Base-by-base conservation (phyloP, 2,329 filamentous ascomycete species). In the Diplodia corticola region DNA sequence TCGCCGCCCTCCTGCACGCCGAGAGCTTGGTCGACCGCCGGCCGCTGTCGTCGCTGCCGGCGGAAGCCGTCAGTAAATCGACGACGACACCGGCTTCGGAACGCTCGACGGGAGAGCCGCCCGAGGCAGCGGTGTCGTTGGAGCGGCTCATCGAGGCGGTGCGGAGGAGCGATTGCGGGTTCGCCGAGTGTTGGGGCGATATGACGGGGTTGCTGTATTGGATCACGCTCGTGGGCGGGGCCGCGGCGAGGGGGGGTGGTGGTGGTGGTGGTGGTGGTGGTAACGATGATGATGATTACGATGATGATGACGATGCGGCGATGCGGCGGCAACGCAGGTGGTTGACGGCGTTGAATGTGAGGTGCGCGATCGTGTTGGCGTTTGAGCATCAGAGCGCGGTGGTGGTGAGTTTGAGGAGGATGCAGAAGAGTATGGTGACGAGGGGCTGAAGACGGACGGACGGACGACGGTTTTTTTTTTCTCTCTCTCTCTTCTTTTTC, bases 121-220 rank as follows among this genome's bases (percentile, higher is more conserved):
- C 33, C 1, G 44, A 30, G 1, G 7, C 20, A 20, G 65, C 20
- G 28, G 65, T 35, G 10, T 24, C 68, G 0, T 72, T 78, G 4
- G 49, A 33, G 3, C 37, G 68, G 20, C 68, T 78, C 13, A 70
- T 70, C 46, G 65, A 66, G 4, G 69, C 72, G 3, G 70, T 79
- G 46, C 67, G 74, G 30, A 70, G 66, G n/a, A 76, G 75, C 2
- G 69, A 77, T 55, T 64, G 76, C 33, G 73, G 74, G 4, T 33
- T 40, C 55, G 70, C 74, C 24, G 70, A 73, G n/a, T 74, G 72
- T 53, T 79, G 77, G 77, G 64, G 65, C 54, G 75, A 77, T 64
- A 74, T 79, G 72, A 73, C 73, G 1, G 77, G 77, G 49, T 74
- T 78, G n/a, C 71, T 78, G 1, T 69, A 78, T 40, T 79, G 76